Conservation (phyloP, 2,329 filamentous ascomycete genomes). For the Ascochyta rabiei region DNA sequence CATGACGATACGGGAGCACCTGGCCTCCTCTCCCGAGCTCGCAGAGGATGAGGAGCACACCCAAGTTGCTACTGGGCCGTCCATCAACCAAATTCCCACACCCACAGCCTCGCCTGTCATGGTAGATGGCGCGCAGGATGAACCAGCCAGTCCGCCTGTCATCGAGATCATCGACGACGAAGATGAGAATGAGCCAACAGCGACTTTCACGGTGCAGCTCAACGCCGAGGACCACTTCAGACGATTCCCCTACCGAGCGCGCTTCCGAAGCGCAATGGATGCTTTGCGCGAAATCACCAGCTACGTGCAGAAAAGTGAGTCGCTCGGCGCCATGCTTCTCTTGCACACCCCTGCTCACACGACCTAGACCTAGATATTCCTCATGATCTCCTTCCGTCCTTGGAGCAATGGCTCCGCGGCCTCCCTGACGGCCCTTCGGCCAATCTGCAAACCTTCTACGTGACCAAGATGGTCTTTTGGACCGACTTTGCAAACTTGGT, state of each 20-base stretch:
- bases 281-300: conserved; percentile 20
- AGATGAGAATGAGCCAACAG: conserved; percentile 27
- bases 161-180: conserved; percentile 48
- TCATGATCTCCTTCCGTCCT: conserved; percentile 28
- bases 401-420: conserved; percentile 37
- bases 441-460: conserved; percentile 32
- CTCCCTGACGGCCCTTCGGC: conserved; percentile 32
- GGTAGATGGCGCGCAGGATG: conserved; percentile 24
- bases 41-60: conserved; percentile 21
- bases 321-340: not conserved
- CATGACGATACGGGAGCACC: conserved; percentile 49
- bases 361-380: conserved; percentile 5
- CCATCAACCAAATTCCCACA: not conserved
- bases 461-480: conserved; percentile 42
- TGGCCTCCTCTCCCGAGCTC: conserved; percentile 34
- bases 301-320: conserved; percentile 38
- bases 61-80: conserved; percentile 4
- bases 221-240: conserved; percentile 39
- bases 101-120: conserved; percentile 17
- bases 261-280: not conserved
- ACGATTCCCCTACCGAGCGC: conserved; percentile 37
- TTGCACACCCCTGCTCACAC: conserved; percentile 1
- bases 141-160: conserved; percentile 40
- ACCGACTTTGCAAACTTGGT: conserved; percentile 40
- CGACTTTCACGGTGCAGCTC: conserved; percentile 24